Conservation (phyloP, 495 filamentous ascomycete species). For the Aspergillus haitiensis region DNA sequence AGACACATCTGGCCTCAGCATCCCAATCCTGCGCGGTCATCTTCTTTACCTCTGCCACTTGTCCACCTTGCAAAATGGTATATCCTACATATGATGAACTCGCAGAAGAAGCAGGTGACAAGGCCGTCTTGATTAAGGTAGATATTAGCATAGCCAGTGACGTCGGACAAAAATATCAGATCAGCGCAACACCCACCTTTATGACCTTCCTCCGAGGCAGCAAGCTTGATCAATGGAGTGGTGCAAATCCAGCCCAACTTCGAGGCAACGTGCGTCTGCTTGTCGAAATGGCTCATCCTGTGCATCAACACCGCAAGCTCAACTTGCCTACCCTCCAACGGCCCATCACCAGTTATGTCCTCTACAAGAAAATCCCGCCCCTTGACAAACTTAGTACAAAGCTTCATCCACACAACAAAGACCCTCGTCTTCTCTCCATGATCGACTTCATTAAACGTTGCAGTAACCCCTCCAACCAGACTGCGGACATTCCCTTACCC, state of each 20-base stretch:
- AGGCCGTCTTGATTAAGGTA: conserved; percentile 76
- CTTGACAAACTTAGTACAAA: conserved; percentile 82
- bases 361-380: conserved; percentile 78
- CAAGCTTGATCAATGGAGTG: conserved; percentile 77
- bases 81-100: conserved; percentile 84
- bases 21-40: conserved; percentile 71
- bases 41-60: conserved; percentile 91
- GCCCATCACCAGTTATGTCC: conserved; percentile 61
- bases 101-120: conserved; percentile 69
- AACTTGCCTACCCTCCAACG: conserved; percentile 67
- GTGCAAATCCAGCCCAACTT: conserved; percentile 67
- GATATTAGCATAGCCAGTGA: conserved; percentile 70
- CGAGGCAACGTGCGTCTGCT: conserved; percentile 71
- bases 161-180: conserved; percentile 62
- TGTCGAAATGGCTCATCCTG: conserved; percentile 72
- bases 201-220: conserved; percentile 79
- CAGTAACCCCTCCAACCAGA: conserved; percentile 25
- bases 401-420: conserved; percentile 55
- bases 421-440: conserved; percentile 55
- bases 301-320: conserved; percentile 72
- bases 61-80: conserved; percentile 78
- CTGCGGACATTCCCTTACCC: conserved; percentile 51
- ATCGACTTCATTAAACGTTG: conserved; percentile 61
- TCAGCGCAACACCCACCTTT: conserved; percentile 85
- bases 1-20: conserved; percentile 58